A percentile compares a stretch with the other conserved stretches of the same genome.
These are phyloP conservation scores for Colletotrichum sp. DNA, from an alignment of 2,329 filamentous ascomycete species.

Conservation along the genomic window DNA sequence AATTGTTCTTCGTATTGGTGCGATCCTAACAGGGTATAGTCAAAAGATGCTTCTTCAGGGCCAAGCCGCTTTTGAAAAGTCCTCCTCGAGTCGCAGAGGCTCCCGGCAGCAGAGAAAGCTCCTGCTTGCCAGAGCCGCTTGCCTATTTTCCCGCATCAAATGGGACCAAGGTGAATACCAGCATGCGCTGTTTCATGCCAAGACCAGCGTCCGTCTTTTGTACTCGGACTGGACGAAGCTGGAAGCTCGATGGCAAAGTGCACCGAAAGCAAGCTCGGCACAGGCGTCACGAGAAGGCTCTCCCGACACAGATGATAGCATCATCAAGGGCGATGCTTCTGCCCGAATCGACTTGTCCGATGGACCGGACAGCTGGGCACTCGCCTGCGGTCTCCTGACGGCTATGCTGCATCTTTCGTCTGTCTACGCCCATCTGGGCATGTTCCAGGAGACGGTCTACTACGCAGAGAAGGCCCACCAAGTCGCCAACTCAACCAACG, in stretches of 20 bases:
- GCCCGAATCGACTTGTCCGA: constrained; percentile 46
- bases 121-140: constrained; percentile 62
- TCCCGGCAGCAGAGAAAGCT: constrained; percentile 44
- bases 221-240: constrained; percentile 61
- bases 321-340: neutral
- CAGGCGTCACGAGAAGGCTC: neutral
- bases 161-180: constrained; percentile 66
- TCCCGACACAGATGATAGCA: neutral
- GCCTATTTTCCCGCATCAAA: constrained; percentile 69
- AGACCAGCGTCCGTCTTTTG: constrained; percentile 60
- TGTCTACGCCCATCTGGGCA: constrained; percentile 82
- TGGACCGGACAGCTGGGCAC: constrained; percentile 75
- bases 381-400: constrained; percentile 76
- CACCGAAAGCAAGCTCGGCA: constrained; percentile 25
- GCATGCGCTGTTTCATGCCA: constrained; percentile 61
- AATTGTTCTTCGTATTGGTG: neutral
- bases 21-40: constrained; percentile 1
- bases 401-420: constrained; percentile 76
- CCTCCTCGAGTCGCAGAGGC: neutral
- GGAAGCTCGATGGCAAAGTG: constrained; percentile 36
- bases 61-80: constrained; percentile 13
- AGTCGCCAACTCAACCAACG: constrained; percentile 72
- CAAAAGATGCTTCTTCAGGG: constrained; percentile 15
- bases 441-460: constrained; percentile 87
- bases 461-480: constrained; percentile 85